phyloP scores from a whole-genome alignment of 345 rosid genomes.

The Crucihimalaya himalaica region DNA sequence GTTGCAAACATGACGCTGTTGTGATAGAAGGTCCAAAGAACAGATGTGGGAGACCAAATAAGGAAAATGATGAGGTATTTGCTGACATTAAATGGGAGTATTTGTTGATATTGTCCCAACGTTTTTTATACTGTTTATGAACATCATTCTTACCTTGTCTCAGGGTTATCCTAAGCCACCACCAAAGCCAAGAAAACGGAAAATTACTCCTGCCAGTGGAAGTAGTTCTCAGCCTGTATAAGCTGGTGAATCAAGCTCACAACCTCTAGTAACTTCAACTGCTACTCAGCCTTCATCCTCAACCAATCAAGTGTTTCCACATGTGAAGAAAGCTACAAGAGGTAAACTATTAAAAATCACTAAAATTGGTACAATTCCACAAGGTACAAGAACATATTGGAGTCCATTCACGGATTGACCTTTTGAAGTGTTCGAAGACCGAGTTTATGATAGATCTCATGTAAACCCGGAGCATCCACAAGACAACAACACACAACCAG shows the following conservation, averaged over 20 bases:
- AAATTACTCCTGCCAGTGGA: background rate
- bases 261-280: background rate
- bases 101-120: no score
- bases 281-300: background rate
- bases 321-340: background rate
- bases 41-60: background rate
- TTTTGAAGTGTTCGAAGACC: background rate
- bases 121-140: no score
- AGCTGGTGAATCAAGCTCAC: no score
- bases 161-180: no score
- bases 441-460: background rate
- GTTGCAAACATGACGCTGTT: background rate
- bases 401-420: background rate
- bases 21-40: background rate
- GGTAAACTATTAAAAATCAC: background rate
- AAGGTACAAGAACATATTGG: no score
- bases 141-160: no score
- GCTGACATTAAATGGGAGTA: no score
- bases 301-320: background rate
- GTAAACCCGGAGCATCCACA: background rate
- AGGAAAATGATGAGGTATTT: no score
- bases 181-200: background rate
- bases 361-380: background rate
- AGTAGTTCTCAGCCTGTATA: background rate
- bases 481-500: background rate